A percentile compares a stretch with the other conserved stretches of the same genome.
Evolutionary conservation across 306 rosid species (phyloP).

Genomic region (Gleditsia sinensis): DNA sequence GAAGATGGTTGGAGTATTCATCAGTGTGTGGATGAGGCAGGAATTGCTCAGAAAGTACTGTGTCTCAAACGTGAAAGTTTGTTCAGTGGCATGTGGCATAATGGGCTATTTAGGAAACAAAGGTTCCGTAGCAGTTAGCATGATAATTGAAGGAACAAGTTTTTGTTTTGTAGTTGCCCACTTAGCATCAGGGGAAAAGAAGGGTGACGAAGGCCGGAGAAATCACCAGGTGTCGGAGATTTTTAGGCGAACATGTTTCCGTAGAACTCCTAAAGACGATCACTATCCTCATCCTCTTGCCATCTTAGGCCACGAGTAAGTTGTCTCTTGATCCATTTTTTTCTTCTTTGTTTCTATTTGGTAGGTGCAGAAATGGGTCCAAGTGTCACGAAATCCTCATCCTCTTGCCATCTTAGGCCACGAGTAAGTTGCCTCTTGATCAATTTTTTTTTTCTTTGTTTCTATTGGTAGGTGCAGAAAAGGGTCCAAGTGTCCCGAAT

Average conservation of each 20-base stretch:
- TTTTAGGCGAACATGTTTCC: conserved; percentile 68
- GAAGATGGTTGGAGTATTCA: conserved; percentile 95
- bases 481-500: neutral
- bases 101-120: conserved; percentile 95
- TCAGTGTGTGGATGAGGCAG: conserved; percentile 78
- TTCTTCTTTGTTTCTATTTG: no score
- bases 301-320: conserved; percentile 92
- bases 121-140: conserved; percentile 85
- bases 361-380: no score
- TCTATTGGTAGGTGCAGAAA: neutral
- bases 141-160: conserved; percentile 90
- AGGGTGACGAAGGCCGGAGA: conserved; percentile 83
- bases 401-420: conserved; percentile 85
- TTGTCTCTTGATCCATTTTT: neutral
- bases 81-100: conserved; percentile 92
- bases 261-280: conserved; percentile 40
- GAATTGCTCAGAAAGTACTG: conserved; percentile 57
- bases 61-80: conserved; percentile 74
- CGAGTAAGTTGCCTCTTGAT: conserved; percentile 57
- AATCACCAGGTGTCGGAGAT: conserved; percentile 78
- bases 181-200: conserved; percentile 91
- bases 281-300: conserved; percentile 59
- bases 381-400: no score
- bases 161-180: conserved; percentile 89
- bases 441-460: neutral